phyloP scores from a whole-genome alignment of 2,329 filamentous ascomycete genomes.

The Dactylellina cionopaga region DNA sequence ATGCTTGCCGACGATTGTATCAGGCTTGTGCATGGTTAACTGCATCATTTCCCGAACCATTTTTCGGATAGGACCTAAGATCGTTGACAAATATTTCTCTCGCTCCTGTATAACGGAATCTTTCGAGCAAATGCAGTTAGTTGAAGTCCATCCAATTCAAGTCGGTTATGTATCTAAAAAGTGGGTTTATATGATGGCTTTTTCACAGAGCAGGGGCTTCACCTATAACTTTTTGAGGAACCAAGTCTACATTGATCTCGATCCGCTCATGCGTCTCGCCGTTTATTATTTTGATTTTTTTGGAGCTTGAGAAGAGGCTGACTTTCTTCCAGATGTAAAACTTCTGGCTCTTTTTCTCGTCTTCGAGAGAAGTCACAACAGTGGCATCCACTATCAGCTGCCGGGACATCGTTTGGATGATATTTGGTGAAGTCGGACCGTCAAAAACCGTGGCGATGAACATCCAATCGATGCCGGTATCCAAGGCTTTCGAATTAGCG shows the following conservation, averaged over 20 bases:
- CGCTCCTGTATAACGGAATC: neutral
- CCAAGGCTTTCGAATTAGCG: neutral
- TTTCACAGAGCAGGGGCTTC: neutral
- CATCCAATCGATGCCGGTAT: neutral
- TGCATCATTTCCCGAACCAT: neutral
- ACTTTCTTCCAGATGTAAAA: neutral
- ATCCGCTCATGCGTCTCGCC: neutral
- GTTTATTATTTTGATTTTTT: neutral
- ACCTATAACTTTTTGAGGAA: constrained; percentile 18
- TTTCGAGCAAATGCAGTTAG: neutral
- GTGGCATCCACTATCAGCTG: neutral
- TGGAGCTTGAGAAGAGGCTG: neutral
- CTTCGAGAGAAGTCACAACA: neutral
- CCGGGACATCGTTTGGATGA: neutral
- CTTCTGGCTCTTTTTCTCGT: neutral
- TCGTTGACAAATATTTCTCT: neutral
- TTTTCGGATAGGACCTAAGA: neutral
- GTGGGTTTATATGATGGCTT: neutral
- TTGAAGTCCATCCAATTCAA: too few relatives aligned
- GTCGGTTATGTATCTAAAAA: too few relatives aligned
- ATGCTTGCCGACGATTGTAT: too few relatives aligned
- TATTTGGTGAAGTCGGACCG: neutral
- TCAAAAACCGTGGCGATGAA: constrained; percentile 16
- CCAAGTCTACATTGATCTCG: constrained; percentile 1
- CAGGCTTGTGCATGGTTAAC: neutral